Evolutionary conservation across 129 eudicot species (phyloP).

Genomic region (Arctium lappa): DNA sequence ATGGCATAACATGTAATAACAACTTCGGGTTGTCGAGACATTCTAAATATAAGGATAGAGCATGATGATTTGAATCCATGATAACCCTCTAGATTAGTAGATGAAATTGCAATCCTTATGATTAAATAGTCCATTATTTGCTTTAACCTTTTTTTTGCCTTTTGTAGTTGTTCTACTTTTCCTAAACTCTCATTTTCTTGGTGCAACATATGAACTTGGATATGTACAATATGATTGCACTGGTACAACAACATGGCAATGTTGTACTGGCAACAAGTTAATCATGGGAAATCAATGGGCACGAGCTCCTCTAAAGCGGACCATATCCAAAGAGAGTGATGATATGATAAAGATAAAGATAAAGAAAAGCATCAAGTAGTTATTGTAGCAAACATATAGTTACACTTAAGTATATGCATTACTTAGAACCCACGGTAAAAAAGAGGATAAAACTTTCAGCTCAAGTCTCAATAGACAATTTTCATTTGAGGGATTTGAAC

Average conservation of each 20-base stretch:
- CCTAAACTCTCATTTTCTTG: not conserved
- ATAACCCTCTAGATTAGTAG: too few relatives aligned
- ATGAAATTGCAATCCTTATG: too few relatives aligned
- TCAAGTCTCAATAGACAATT: not conserved
- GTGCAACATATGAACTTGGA: slow-evolving; percentile 79
- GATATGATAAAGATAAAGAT: not conserved
- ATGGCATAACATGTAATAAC: too few relatives aligned
- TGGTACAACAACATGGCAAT: slow-evolving; percentile 59
- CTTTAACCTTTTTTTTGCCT: too few relatives aligned
- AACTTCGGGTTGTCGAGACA: too few relatives aligned
- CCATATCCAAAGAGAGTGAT: slow-evolving; percentile 16
- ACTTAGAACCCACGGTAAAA: not conserved
- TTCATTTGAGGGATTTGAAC: not conserved
- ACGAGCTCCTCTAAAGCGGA: slow-evolving; percentile 14
- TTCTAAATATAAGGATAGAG: too few relatives aligned
- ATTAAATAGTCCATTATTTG: too few relatives aligned
- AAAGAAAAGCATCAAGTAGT: slow-evolving; percentile 19
- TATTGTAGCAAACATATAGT: not conserved
- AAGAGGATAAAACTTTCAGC: not conserved
- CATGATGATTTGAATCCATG: too few relatives aligned
- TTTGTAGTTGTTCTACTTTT: too few relatives aligned
- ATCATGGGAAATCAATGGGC: slow-evolving; percentile 34
- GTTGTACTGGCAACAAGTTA: slow-evolving; percentile 49
- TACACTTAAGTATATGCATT: slow-evolving; percentile 7
- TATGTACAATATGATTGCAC: slow-evolving; percentile 15